A percentile compares a stretch with the other conserved stretches of the same genome.
phyloP scores from a whole-genome alignment of 192 early-diverging fungal genomes.

The Oehlia diaphana region DNA sequence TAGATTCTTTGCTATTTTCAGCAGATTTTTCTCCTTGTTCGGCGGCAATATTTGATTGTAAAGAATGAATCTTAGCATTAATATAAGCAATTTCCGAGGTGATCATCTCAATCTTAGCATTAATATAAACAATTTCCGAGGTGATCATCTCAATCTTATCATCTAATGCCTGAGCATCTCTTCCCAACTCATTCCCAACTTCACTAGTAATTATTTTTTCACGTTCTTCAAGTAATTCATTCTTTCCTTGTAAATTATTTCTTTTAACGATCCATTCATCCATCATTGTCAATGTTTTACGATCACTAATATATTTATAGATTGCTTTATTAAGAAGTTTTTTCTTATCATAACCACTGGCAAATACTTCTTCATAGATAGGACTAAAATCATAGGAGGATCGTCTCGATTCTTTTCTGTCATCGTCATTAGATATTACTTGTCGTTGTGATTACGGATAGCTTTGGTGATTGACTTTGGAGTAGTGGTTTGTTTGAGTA shows the following conservation, averaged over 20 bases:
- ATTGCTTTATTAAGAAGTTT: constrained; percentile 55
- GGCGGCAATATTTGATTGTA: constrained; percentile 37
- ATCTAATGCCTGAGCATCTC: constrained; percentile 51
- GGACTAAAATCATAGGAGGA: constrained; percentile 17
- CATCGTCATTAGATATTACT: neutral
- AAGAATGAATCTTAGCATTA: constrained; percentile 49
- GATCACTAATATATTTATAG: constrained; percentile 50
- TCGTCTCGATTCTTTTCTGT: constrained; percentile 25
- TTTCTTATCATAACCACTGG: constrained; percentile 37
- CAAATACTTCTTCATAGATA: constrained; percentile 22
- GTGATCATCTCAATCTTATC: constrained; percentile 57
- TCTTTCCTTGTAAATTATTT: constrained; percentile 42
- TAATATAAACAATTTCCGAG: constrained; percentile 59
- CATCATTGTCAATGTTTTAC: constrained; percentile 51
- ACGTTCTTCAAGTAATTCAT: constrained; percentile 51
- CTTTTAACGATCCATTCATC: constrained; percentile 56
- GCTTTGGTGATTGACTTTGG: constrained; percentile 47
- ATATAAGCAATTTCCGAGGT: no score
- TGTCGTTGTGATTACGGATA: constrained; percentile 30
- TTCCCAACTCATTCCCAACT: constrained; percentile 29
- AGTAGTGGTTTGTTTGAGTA: constrained; percentile 53
- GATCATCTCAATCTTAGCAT: constrained; percentile 39
- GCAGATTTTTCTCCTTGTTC: neutral
- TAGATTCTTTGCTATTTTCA: constrained; percentile 34
- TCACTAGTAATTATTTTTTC: constrained; percentile 38